Base-by-base conservation (phyloP, 2,329 filamentous ascomycete genomes). In the Biscogniauxia sp. region DNA sequence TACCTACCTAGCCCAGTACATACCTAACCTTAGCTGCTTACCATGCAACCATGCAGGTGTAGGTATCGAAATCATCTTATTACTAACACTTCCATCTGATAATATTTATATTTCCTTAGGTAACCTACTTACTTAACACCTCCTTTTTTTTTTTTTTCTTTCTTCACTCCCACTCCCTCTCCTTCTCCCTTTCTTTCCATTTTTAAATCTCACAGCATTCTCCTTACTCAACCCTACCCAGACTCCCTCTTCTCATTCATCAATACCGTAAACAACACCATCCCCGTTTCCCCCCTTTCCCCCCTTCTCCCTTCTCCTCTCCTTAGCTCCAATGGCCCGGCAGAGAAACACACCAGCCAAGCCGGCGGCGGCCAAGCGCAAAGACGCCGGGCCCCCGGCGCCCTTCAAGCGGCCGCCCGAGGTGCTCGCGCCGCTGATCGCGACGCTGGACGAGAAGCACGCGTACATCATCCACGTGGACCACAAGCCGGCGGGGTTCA, bases 391-490 rank as follows among this genome's bases (percentile, higher is more conserved):
- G 4, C 80, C 80, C 7, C 88, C 88, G 0, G 74, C 81, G 28
- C 91, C 91, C 7, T 96, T 95, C 81, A 83, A 84, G 67, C 80
- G 80, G 61, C 86, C 87, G 0, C 85, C 91, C 0, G 74, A 84
- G 54, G 80, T 82, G 32, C 83, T 96, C 57, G 69, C 81, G 55
- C 83, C 87, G 11, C 88, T 96, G 73, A 82, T 90, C 70, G 78
- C 83, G 41, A 83, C 80, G 51, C 87, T 97, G 61, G 83, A 87
- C 61, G 80, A 84, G 59, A 78, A 84, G 59, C 86, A 91, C 74
- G 83, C 96, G 73, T 97, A 97, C 82, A 84, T 97, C 70, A 83
- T 89, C 28, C 93, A 97, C 79, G 80, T 96, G 75, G 93, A 97
- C 80, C 78, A 77, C 62, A 87, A 89, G 63, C 87, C 88, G 0